Evolutionary conservation across 768 basidiomycete genomes (phyloP), one percentile per base, ranked within the genome.

Genomic region (Pilatotrama ljubarskyi): DNA sequence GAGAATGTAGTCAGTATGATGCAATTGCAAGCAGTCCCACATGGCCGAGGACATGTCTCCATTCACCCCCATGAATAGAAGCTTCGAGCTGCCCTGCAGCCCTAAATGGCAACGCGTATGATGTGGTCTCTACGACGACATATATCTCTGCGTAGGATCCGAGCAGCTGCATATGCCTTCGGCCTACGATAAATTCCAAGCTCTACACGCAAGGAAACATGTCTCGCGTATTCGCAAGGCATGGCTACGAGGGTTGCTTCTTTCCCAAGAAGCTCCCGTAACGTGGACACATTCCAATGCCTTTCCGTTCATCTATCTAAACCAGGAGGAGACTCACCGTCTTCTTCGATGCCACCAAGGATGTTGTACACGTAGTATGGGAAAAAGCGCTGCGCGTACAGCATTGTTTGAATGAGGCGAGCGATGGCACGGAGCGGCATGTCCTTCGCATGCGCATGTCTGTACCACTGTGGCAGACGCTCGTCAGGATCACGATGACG

Each of bases 331-430:
- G 53, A 81, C 90, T 66, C 69, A 95, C 95, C 95, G 72, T 97
- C 95, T 70, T 95, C 95, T 73, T 98, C 95, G 63, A 97, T 93
- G 43, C 95, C 95, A 51, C 93, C 93, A 35, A 98, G 86, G 70
- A 98, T 94, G 75, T 95, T 95, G 80, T 93, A 95, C 32, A 96
- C 90, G 75, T 96, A 99, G 82, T 91, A 98, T 0, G 97, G 97
- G 85, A 99, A 99, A 80, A 97, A 96, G 52, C 96, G 88, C 64
- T 90, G 89, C 40, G 83, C 90, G 73, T 99, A 99, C 25, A 99
- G 83, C 93, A 98, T 96, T 17, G 95, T 97, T 74, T 98, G 96
- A 58, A 99, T 95, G 68, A 99, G 82, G 59, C 97, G 86, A n/a
- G 97, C 97, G 71, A 99, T 97, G 24, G 95, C 88, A 63, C 90